Evolutionary conservation across 768 basidiomycete genomes (phyloP).

Genomic region (Mycena sanguinolenta): DNA sequence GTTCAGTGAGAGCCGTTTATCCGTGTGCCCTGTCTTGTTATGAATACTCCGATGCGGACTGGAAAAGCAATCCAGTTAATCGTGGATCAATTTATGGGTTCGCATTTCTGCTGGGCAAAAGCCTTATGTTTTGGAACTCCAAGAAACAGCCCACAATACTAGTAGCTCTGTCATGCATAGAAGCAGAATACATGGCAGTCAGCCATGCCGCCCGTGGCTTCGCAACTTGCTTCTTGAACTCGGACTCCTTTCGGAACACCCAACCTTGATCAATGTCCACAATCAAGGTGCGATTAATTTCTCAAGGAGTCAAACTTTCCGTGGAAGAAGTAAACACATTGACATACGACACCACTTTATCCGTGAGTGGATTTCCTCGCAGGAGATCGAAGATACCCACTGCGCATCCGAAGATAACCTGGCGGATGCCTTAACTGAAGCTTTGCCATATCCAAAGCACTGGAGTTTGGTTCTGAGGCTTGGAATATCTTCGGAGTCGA

Average conservation of each 20-base stretch:
- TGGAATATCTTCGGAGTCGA: conserved; percentile 27
- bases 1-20: too few relatives aligned
- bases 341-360: conserved; percentile 45
- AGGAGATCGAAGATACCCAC: conserved; percentile 24
- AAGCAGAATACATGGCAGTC: conserved; percentile 55
- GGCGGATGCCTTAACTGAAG: conserved; percentile 48
- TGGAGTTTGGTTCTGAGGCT: conserved; percentile 9
- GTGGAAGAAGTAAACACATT: conserved; percentile 51
- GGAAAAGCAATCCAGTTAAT: conserved; percentile 38
- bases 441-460: conserved; percentile 31
- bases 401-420: conserved; percentile 39
- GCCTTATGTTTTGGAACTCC: conserved; percentile 49
- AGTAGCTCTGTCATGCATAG: conserved; percentile 36
- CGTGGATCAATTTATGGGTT: conserved; percentile 48
- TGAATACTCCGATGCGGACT: conserved; percentile 32
- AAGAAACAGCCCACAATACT: conserved; percentile 48
- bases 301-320: conserved; percentile 42
- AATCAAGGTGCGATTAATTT: conserved; percentile 45
- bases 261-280: conserved; percentile 41
- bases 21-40: too few relatives aligned
- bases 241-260: not conserved
- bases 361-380: conserved; percentile 38
- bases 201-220: conserved; percentile 46
- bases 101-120: conserved; percentile 41
- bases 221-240: conserved; percentile 35